Conservation (phyloP, 2,329 filamentous ascomycete genomes). For the Thielaviopsis punctulata region DNA sequence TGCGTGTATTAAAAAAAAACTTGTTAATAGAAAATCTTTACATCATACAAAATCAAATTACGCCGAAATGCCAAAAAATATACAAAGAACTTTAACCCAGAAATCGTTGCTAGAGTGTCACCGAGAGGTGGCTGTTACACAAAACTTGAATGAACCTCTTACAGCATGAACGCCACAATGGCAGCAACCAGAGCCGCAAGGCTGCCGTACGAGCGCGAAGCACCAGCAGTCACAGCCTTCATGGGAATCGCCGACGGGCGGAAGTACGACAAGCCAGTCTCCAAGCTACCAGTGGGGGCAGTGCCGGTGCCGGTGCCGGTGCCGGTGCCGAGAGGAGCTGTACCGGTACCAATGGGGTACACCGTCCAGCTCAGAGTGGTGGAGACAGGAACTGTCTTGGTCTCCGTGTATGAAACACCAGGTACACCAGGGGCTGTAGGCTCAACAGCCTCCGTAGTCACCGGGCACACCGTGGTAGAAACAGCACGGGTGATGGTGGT, state of each 20-base stretch:
- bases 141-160: neutral
- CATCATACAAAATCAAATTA: neutral
- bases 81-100: neutral
- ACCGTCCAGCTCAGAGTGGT: neutral
- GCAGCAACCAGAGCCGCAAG: neutral
- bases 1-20: neutral
- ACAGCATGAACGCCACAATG: neutral
- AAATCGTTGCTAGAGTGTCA: neutral
- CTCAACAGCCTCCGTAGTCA: neutral
- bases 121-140: neutral
- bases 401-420: neutral
- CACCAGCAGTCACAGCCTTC: neutral
- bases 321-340: neutral
- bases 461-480: conserved; percentile 34
- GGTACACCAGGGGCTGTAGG: no score
- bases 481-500: neutral
- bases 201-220: neutral
- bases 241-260: neutral
- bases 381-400: neutral
- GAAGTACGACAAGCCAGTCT: neutral
- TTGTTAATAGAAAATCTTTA: neutral
- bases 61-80: neutral
- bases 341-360: neutral
- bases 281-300: neutral
- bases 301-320: neutral